These are phyloP conservation scores for Pseudonitzschia multistriata DNA, from an alignment of 108 stramenopile species.

Conservation along the genomic window DNA sequence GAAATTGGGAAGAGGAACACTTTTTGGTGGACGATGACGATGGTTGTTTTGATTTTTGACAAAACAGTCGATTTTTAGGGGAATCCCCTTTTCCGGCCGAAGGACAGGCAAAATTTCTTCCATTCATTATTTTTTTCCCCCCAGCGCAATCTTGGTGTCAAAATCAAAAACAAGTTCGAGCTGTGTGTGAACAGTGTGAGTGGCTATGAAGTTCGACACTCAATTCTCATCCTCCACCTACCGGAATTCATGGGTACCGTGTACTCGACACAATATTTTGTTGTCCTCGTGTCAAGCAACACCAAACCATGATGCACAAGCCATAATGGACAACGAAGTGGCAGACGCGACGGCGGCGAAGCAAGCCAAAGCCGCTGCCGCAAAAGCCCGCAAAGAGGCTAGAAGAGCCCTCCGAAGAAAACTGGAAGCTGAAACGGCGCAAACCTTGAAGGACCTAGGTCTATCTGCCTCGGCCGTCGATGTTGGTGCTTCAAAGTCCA, in stretches of 20 bases:
- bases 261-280: no score
- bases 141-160: no score
- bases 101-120: neutral
- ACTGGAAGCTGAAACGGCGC: slow-evolving; percentile 4
- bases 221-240: no score
- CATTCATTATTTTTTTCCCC: neutral
- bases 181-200: no score
- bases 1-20: no score
- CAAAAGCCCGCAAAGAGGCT: slow-evolving; percentile 7
- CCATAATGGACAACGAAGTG: neutral
- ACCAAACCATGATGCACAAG: neutral
- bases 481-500: neutral
- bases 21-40: no score
- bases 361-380: slow-evolving; percentile 3
- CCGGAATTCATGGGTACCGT: no score
- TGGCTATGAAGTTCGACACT: no score
- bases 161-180: no score
- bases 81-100: neutral
- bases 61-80: neutral
- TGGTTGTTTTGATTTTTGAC: neutral
- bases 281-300: neutral
- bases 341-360: neutral
- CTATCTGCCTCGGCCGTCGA: slow-evolving; percentile 3
- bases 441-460: neutral
- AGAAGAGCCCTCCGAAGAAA: slow-evolving; percentile 6